Base-by-base conservation (phyloP, 768 basidiomycete species). In the Boletus coccyginus region DNA sequence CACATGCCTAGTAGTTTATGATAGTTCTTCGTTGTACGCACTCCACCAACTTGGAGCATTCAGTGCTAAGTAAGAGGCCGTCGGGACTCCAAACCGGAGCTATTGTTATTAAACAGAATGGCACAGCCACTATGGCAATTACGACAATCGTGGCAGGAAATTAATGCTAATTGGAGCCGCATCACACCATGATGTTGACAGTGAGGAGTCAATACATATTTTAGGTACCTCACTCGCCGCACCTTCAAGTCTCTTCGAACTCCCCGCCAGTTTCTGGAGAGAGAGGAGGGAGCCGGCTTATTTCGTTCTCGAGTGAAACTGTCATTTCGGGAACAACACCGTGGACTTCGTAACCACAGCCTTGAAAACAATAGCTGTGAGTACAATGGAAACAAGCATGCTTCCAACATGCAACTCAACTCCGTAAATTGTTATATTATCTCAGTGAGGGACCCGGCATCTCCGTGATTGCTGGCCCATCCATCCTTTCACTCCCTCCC, bases 351-450 rank as follows among this genome's bases (percentile, higher is more conserved):
- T 62, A 50, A 58, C 61, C 61, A 70, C 63, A 61, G 66, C 66
- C 60, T 60, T 52, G 55, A 55, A 57, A 71, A 73, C 63, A 71
- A 71, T 62, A 54, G 43, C 42, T 43, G 70, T 70, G 50, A 73
- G 70, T 66, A 63, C 65, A 71, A 70, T 61, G 63, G 64, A 65
- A 52, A 65, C 56, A 65, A 67, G 59, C 68, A 65, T 52, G 70
- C 63, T 61, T 59, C 56, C 47, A 17, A 64, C 70, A 67, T 52
- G 69, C 59, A 60, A 52, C 66, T 65, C 44, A 70, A 46, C 24
- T 19, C 33, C 21, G 5, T 55, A 43, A 52, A 46, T 49, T 36
- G 42, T 36, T 73, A 71, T 66, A 70, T 66, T 60, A 51, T 60
- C 49, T 27, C 50, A 46, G 53, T 24, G 42, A 57, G 49, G 54